Percentiles rank a stretch among this genome's conserved stretches.
Evolutionary conservation across 106 monocot species (phyloP).

Genomic region (Dendrobium nobile): DNA sequence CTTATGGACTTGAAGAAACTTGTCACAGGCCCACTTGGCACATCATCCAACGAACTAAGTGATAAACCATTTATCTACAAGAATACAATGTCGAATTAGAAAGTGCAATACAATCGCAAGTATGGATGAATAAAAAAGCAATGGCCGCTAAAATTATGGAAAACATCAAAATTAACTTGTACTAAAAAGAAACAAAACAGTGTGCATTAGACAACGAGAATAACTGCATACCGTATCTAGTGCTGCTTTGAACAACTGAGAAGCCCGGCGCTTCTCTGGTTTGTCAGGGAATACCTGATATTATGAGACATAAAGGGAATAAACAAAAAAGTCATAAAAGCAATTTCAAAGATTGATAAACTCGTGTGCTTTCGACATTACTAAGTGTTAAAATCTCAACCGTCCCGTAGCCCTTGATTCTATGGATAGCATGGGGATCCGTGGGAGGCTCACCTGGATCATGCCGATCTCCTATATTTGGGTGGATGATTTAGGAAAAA

Average conservation of each 20-base stretch:
- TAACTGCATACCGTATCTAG: constrained; percentile 49
- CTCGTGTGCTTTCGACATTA: not conserved
- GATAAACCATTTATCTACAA: constrained; percentile 68
- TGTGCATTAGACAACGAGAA: not conserved
- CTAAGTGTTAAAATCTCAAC: no score
- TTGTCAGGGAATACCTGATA: constrained; percentile 89
- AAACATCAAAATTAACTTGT: not conserved
- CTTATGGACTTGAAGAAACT: constrained; percentile 80
- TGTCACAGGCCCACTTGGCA: constrained; percentile 59
- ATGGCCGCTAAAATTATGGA: not conserved
- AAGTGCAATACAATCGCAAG: not conserved
- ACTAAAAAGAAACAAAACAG: not conserved
- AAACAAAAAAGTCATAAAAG: not conserved
- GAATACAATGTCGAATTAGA: not conserved
- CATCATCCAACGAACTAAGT: constrained; percentile 84
- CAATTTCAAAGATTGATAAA: not conserved
- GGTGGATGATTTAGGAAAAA: no score
- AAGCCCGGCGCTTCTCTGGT: constrained; percentile 91
- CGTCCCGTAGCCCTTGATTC: no score
- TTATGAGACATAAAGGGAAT: not conserved
- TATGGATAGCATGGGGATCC: no score
- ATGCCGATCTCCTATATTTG: no score
- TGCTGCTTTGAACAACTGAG: constrained; percentile 70
- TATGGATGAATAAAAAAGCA: not conserved
- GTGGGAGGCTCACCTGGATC: no score